Base-by-base conservation (phyloP, 1,139 yeast genomes). In the Zygosaccharomyces sapae region DNA sequence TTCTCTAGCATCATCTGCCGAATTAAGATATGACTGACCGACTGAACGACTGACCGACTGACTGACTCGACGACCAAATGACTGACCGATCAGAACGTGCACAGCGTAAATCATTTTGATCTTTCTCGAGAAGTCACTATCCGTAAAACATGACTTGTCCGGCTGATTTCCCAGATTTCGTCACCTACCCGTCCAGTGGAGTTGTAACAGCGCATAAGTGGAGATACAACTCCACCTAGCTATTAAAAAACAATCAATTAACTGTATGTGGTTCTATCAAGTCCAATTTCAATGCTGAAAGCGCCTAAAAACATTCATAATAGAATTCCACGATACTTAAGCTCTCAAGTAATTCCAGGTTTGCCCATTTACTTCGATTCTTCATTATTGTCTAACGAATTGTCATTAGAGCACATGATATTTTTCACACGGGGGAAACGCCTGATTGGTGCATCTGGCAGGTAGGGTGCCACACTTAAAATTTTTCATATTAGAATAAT, bases 11-110 rank as follows among this genome's bases (percentile, higher is more conserved):
- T 46, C 61, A 1, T 41, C 58, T 6, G 43, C 54, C 3, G 24
- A 44, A 79, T 83, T 76, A 3, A 69, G 77, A 2, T 9, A 8
- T 8, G n/a, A 27, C 9, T 27, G n/a, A 27, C 30, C 30, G 10
- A 9, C 9, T n/a, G n/a, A n/a, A n/a, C n/a, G n/a, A n/a, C n/a
- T n/a, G n/a, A n/a, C n/a, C n/a, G n/a, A n/a, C n/a, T n/a, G n/a
- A n/a, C n/a, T n/a, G n/a, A n/a, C n/a, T n/a, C n/a, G n/a, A n/a
- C n/a, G n/a, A n/a, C n/a, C n/a, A n/a, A n/a, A n/a, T n/a, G n/a
- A n/a, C n/a, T n/a, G n/a, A n/a, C n/a, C n/a, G n/a, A n/a, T n/a
- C 76, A 79, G 44, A 76, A 78, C 57, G 84, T 83, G 6, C 86
- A 81, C 51, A 78, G 86, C 8, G 30, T 27, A 27, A 24, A 27